Evolutionary conservation across 164 flowering plant species (phyloP).

Genomic region (Nymphaea thermarum): DNA sequence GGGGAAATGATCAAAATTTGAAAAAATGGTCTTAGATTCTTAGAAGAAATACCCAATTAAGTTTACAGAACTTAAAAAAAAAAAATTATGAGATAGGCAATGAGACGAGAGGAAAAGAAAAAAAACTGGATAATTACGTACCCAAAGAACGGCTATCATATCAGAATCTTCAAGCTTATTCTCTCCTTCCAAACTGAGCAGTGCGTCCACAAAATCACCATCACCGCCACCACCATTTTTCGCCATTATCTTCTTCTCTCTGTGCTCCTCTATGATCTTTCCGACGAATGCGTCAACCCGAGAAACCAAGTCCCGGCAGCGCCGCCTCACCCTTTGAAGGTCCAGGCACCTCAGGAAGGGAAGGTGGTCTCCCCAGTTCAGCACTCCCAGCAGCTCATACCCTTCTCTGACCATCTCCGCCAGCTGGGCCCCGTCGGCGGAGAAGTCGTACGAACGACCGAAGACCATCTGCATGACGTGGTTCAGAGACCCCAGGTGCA

Average conservation of each 20-base stretch:
- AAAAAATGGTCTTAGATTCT: too few relatives aligned
- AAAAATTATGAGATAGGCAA: too few relatives aligned
- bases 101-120: too few relatives aligned
- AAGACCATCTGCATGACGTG: constrained; percentile 40
- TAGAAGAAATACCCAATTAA: too few relatives aligned
- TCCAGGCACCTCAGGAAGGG: constrained; percentile 29
- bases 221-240: constrained; percentile 5
- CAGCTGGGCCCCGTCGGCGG: constrained; percentile 17
- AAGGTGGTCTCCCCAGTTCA: constrained; percentile 40
- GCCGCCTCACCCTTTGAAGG: constrained; percentile 26
- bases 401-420: constrained; percentile 40
- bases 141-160: constrained; percentile 91
- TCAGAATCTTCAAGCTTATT: constrained; percentile 52
- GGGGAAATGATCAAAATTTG: too few relatives aligned
- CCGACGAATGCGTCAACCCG: constrained; percentile 31
- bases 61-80: too few relatives aligned
- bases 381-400: constrained; percentile 33
- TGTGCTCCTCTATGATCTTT: constrained; percentile 28
- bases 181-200: constrained; percentile 30
- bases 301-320: constrained; percentile 16
- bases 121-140: constrained; percentile 5
- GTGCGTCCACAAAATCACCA: constrained; percentile 20
- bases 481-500: constrained; percentile 29
- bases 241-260: not conserved
- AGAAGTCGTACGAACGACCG: constrained; percentile 25